Conservation (phyloP, 1,284 basidiomycete genomes). For the Neonothopanus nambi region DNA sequence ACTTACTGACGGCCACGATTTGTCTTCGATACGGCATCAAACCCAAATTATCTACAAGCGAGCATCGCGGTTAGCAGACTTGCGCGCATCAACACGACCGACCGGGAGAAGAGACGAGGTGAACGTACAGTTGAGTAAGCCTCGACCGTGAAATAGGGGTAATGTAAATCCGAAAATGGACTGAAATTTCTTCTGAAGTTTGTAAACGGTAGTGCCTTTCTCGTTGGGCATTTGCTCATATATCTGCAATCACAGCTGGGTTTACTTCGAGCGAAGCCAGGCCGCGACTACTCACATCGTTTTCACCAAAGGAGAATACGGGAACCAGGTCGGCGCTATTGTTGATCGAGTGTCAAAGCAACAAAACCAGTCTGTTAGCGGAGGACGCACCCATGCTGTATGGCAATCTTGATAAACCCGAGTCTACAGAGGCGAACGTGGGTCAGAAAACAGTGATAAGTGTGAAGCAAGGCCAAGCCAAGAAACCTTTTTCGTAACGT, state of each 20-base stretch:
- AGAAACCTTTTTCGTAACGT: slow-evolving; percentile 81
- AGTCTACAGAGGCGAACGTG: slow-evolving; percentile 42
- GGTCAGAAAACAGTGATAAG: neutral
- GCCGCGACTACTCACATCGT: slow-evolving; percentile 69
- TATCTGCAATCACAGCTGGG: slow-evolving; percentile 53
- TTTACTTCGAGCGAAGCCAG: neutral
- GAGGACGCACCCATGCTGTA: slow-evolving; percentile 77
- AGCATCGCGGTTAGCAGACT: neutral
- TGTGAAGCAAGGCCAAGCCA: neutral
- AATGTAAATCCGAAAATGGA: slow-evolving; percentile 93
- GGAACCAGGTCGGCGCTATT: slow-evolving; percentile 87
- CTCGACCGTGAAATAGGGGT: slow-evolving; percentile 92
- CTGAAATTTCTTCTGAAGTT: slow-evolving; percentile 89
- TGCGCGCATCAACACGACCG: neutral
- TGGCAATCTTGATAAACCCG: slow-evolving; percentile 97
- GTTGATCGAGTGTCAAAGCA: neutral
- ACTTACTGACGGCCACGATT: slow-evolving; percentile 93
- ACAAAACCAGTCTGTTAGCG: neutral
- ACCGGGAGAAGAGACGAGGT: slow-evolving; percentile 1
- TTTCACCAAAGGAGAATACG: slow-evolving; percentile 97
- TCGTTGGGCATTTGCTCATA: slow-evolving; percentile 96
- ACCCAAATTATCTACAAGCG: slow-evolving; percentile 77
- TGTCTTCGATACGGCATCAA: slow-evolving; percentile 92
- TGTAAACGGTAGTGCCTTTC: slow-evolving; percentile 87
- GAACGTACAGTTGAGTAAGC: slow-evolving; percentile 85